Percentiles rank a stretch among this genome's conserved stretches.
Conservation (phyloP, 805 yeast species). For the Ogataea dorogensis region DNA sequence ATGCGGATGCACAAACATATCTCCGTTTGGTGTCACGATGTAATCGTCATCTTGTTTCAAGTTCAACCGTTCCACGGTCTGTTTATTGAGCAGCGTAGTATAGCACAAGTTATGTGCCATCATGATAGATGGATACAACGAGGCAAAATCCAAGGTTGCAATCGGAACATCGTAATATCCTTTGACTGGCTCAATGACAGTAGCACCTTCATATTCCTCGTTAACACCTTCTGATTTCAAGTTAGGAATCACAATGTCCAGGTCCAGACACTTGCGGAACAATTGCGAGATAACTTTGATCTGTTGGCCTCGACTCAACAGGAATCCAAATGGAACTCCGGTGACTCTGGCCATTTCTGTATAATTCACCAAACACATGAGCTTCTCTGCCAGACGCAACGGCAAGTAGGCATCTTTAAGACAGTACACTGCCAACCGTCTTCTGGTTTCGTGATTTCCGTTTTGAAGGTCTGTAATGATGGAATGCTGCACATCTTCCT, state of each 20-base stretch:
- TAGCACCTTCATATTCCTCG: conserved; percentile 98
- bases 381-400: conserved; percentile 78
- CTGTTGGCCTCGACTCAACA: conserved; percentile 92
- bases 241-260: conserved; percentile 88
- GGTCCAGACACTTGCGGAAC: conserved; percentile 85
- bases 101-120: conserved; percentile 98
- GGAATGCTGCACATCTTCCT: conserved; percentile 97
- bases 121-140: conserved; percentile 96
- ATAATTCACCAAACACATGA: conserved; percentile 95
- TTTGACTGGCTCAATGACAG: conserved; percentile 93
- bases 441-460: conserved; percentile 87
- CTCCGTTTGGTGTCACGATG: conserved; percentile 87
- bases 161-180: conserved; percentile 97
- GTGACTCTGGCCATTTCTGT: conserved; percentile 99
- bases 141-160: conserved; percentile 96
- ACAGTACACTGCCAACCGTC: conserved; percentile 96
- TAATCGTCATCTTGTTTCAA: conserved; percentile 75
- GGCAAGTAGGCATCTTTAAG: conserved; percentile 95
- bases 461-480: conserved; percentile 93
- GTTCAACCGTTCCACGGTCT: conserved; percentile 61
- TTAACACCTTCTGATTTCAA: conserved; percentile 74
- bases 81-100: conserved; percentile 76
- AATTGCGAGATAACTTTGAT: conserved; percentile 95
- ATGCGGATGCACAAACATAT: conserved; percentile 71
- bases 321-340: conserved; percentile 93